Evolutionary conservation across 1,139 yeast genomes (phyloP), one percentile per base, ranked within the genome.

Genomic region (Geotrichum histeridarum): DNA sequence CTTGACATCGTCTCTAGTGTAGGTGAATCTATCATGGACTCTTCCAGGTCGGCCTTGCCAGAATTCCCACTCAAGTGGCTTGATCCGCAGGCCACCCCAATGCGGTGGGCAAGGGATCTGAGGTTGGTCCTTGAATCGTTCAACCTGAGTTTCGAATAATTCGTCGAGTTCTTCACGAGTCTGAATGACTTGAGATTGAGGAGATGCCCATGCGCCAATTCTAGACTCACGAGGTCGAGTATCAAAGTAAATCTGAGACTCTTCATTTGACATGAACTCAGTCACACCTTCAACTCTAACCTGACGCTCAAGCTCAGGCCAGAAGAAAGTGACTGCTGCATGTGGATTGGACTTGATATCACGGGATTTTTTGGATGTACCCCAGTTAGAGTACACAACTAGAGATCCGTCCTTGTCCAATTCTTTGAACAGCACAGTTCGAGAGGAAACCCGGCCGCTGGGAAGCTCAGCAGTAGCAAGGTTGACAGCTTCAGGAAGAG

Each of bases 201-300:
- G 95, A 45, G 95, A 84, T 0, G 98, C 86, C 96, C 97, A 91
- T 0, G 99, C 99, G 27, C 99, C 98, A 58, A 93, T 83, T 67
- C 87, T 83, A 22, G 96, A 86, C 5, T 95, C 97, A 58, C 95
- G 77, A 37, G 99, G 98, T 65, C 99, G 78, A 1, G 96, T 86
- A 54, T 81, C 78, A 70, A 82, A 93, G 71, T 93, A 93, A 54
- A 84, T 76, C 63, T 84, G 82, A 8, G 90, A 80, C 41, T 86
- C 88, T 62, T 86, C 91, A 57, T 83, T 77, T 35, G 82, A 75
- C 36, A 91, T 86, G 59, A 78, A 80, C 68, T 87, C 95, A 65
- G 89, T 83, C 11, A 74, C 63, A 37, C 99, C 99, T 70, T 93
- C 99, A 11, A 93, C 84, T 60, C 99, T 78, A 7, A 93, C 96